Base-by-base conservation (phyloP, 192 early-diverging fungal genomes). In the Irineochytrium annulatum region DNA sequence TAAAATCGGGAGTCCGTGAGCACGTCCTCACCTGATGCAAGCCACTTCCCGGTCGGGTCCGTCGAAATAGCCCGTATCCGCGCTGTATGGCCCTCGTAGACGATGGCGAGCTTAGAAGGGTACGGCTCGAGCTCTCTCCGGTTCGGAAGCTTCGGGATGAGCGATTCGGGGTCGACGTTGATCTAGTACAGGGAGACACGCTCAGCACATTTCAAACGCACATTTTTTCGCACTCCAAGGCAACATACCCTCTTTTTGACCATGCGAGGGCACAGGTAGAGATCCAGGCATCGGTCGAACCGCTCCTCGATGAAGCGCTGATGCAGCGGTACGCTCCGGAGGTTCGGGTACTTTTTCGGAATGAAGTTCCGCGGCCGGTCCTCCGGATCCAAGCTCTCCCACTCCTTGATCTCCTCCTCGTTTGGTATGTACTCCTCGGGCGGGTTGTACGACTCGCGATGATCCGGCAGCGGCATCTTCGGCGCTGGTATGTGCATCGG, bases 401-500 rank as follows among this genome's bases (percentile, higher is more conserved):
- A 95, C 70, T 87, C 80, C 35, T 82, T 70, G 33, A 73, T 72
- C 71, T 99, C 94, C 39, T 89, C 81, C 5, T 87, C 81, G 3
- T 87, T 91, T 14, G 84, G 86, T 52, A 99, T 68, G 70, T 97
- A 97, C 71, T 99, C 97, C 3, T 63, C 81, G 14, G 97, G 97
- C 24, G 97, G 97, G 72, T 98, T 95, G 77, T 99, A 99, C 62
- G 92, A 95, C 68, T 93, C 93, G 49, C 84, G 85, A 67, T 99
- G 91, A 27, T 80, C 74, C 14, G 97, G 97, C 53, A 95, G 74
- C 34, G 84, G 74, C 73, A 88, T 74, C 71, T 91, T 91, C 39
- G 97, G 95, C 2, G 97, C 94, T 14, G 92, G 81, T 70, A 99
- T 80, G 65, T 94, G 95, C 70, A 78, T 77, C 6, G 67, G 78